Conservation (phyloP, 2,329 filamentous ascomycete genomes). For the Aspergillus sp. region DNA sequence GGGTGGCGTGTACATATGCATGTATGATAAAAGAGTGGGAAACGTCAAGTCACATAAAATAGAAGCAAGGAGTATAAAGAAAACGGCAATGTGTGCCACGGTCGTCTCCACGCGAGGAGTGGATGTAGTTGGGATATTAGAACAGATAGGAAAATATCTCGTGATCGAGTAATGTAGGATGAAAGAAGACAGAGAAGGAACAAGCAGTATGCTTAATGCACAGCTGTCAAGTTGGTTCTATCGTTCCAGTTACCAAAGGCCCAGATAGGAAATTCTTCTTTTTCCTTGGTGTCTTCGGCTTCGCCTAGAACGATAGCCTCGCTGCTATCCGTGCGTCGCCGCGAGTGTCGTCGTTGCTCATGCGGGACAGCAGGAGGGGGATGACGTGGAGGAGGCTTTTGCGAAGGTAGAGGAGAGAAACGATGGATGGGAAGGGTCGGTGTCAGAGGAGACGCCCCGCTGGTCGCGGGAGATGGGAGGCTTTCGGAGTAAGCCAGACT, state of each 20-base stretch:
- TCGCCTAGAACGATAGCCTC: conserved; percentile 43
- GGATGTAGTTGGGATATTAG: too few species aligned
- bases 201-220: conserved; percentile 23
- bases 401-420: conserved; percentile 30
- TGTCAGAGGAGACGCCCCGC: conserved; percentile 34
- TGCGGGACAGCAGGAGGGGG: conserved; percentile 29
- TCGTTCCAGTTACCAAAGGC: conserved; percentile 33
- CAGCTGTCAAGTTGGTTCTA: conserved; percentile 35
- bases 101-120: too few species aligned
- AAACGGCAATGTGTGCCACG: too few species aligned
- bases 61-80: too few species aligned
- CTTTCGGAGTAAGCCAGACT: conserved; percentile 35
- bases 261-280: conserved; percentile 46
- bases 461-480: conserved; percentile 32
- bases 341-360: conserved; percentile 31
- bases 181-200: conserved; percentile 2
- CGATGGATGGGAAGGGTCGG: conserved; percentile 35
- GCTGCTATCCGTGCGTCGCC: conserved; percentile 39
- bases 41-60: too few species aligned
- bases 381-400: conserved; percentile 26
- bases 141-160: too few species aligned
- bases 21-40: too few species aligned
- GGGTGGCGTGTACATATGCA: too few species aligned
- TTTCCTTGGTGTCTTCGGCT: conserved; percentile 50
- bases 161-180: conserved; percentile 2